These are phyloP conservation scores for Coemansia sp. DNA, from an alignment of 192 early-diverging fungal species.

Conservation along the genomic window DNA sequence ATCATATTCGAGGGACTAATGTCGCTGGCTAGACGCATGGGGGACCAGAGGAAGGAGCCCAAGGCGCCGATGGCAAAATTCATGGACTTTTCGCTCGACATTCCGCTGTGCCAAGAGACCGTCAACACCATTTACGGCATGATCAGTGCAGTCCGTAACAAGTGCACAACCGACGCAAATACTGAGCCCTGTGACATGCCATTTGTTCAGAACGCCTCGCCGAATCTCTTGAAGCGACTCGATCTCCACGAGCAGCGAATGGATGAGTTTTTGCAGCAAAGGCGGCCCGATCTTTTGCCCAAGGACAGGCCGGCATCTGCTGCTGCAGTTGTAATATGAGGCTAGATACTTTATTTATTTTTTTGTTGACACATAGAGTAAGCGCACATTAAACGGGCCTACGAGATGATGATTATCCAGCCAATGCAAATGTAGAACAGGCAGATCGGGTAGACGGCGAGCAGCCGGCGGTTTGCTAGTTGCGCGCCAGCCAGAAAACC, in stretches of 20 bases:
- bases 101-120: conserved; percentile 39
- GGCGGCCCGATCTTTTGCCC: conserved; percentile 40
- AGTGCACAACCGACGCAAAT: conserved; percentile 14
- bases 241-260: conserved; percentile 37
- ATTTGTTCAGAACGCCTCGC: conserved; percentile 26
- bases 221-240: conserved; percentile 20
- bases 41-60: conserved; percentile 4
- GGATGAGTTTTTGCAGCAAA: conserved; percentile 12
- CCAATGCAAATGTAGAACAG: conserved; percentile 94
- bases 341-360: not conserved
- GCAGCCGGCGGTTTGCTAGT: conserved; percentile 76
- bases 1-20: not conserved
- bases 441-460: conserved; percentile 93
- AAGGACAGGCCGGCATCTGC: not conserved
- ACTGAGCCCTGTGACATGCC: conserved; percentile 21
- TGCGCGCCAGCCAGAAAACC: conserved; percentile 89
- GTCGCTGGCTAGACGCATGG: not conserved
- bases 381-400: not conserved
- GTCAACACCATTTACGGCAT: conserved; percentile 35
- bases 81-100: conserved; percentile 29
- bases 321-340: not conserved
- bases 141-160: conserved; percentile 19
- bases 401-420: conserved; percentile 89
- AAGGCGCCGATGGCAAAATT: conserved; percentile 16
- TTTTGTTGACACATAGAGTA: not conserved